Base-by-base conservation (phyloP, 768 basidiomycete genomes). In the Lentinula boryana region DNA sequence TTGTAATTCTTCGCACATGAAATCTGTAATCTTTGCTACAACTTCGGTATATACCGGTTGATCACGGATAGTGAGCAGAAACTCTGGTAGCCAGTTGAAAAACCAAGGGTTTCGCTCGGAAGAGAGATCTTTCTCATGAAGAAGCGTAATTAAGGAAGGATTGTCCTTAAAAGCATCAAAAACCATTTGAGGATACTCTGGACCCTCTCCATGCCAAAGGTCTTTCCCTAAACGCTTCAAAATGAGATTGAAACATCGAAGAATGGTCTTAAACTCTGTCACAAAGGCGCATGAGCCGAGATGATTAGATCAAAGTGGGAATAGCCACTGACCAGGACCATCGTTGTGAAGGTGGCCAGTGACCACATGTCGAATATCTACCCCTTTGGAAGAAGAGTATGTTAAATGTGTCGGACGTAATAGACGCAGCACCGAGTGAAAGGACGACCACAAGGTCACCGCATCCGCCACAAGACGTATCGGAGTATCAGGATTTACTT, bases 111-210 rank as follows among this genome's bases (percentile, higher is more conserved):
- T 73, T 36, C 70, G 68, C 27, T 78, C 75, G 6, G 69, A 69
- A 27, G 69, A 64, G 8, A 71, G 63, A 49, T 67, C 67, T 10
- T 68, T 62, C 3, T 69, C 72, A 58, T 76, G 74, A 12, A 91
- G 64, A 44, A 82, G 70, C 33, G 77, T 70, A 36, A 74, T 67
- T 67, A 83, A 88, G 5, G 78, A 75, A 2, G 76, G 69, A 69
- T 96, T 98, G 68, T 92, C 87, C 69, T 89, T 90, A 68, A 98
- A 82, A 13, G 87, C 82, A 67, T 91, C 92, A 66, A 96, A 88
- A 6, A 93, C 81, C 38, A 89, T 80, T 64, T 86, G 82, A 2
- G 93, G 88, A 67, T 87, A 91, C 66, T 91, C 87, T 4, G 83
- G 76, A 1, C 82, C 81, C 64, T 91, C 87, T 32, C 80, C 83